Evolutionary conservation across 2,329 filamentous ascomycete species (phyloP).

Genomic region (Colletotrichum camelliae): DNA sequence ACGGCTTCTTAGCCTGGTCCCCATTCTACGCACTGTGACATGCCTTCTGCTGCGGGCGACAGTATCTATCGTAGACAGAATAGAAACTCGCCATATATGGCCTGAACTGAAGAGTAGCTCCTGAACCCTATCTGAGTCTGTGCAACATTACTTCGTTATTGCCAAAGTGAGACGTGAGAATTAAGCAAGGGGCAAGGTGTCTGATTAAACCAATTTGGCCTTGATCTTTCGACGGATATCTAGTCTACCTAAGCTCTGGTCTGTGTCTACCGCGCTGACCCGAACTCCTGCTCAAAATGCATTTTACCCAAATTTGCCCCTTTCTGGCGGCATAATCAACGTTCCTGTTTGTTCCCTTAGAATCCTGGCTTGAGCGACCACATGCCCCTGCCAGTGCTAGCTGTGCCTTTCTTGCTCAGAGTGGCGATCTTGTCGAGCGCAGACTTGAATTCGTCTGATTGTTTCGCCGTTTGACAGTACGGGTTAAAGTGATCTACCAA

Average conservation of each 20-base stretch:
- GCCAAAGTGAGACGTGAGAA: background rate
- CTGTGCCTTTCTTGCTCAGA: conserved; percentile 59
- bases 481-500: conserved; percentile 89
- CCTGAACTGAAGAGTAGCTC: conserved; percentile 27
- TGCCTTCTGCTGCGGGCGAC: conserved; percentile 23
- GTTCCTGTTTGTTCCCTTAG: background rate
- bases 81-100: conserved; percentile 25
- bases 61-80: conserved; percentile 25
- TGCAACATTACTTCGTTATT: background rate
- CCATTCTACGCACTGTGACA: conserved; percentile 49
- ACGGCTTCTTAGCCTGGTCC: conserved; percentile 71
- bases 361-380: conserved; percentile 53
- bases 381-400: conserved; percentile 56
- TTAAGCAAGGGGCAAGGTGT: accelerated
- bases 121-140: conserved; percentile 9
- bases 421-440: conserved; percentile 79
- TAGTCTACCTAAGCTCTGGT: background rate
- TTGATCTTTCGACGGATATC: background rate
- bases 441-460: conserved; percentile 81
- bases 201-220: too few species aligned
- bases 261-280: background rate
- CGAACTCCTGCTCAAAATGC: background rate
- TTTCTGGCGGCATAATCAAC: background rate
- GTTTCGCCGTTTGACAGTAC: conserved; percentile 71
- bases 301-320: background rate